A percentile compares a stretch with the other conserved stretches of the same genome.
These are phyloP conservation scores for Mucor plumbeus DNA, from an alignment of 371 early-diverging fungal genomes.

Conservation along the genomic window DNA sequence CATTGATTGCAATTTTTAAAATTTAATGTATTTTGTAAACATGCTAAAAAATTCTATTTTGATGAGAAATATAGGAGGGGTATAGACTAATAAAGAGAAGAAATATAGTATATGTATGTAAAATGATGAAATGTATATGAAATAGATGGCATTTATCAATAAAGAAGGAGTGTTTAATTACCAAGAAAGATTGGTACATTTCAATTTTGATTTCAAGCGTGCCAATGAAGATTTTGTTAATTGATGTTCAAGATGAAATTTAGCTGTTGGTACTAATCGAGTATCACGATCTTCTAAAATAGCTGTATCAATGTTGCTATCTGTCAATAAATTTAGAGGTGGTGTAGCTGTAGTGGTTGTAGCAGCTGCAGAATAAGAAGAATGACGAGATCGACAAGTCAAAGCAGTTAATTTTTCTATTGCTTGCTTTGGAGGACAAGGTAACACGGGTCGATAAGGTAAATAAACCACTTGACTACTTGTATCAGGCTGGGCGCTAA, in stretches of 20 bases:
- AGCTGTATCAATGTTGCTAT: conserved; percentile 1
- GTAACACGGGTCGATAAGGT: conserved; percentile 22
- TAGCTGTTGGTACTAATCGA: not conserved
- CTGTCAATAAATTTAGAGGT: not conserved
- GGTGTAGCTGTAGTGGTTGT: not conserved
- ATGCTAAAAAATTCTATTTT: not conserved
- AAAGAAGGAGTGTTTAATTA: not conserved
- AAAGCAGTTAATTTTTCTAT: not conserved
- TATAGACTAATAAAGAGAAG: not conserved
- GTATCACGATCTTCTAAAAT: conserved; percentile 5
- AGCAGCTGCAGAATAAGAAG: not conserved
- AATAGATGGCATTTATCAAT: not conserved
- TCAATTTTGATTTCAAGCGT: conserved; percentile 2
- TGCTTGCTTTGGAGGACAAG: not conserved
- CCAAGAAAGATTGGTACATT: conserved; percentile 1
- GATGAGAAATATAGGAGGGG: not conserved
- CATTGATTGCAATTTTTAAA: not conserved
- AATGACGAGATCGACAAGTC: conserved; percentile 2
- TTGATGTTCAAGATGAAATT: not conserved
- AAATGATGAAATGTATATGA: conserved; percentile 5
- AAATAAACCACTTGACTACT: not conserved
- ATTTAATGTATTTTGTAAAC: not conserved
- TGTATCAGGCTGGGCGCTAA: conserved; percentile 18
- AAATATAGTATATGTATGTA: not conserved
- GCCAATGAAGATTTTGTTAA: not conserved